Conservation (phyloP, 2,329 filamentous ascomycete species). For the Sclerotinia minor region DNA sequence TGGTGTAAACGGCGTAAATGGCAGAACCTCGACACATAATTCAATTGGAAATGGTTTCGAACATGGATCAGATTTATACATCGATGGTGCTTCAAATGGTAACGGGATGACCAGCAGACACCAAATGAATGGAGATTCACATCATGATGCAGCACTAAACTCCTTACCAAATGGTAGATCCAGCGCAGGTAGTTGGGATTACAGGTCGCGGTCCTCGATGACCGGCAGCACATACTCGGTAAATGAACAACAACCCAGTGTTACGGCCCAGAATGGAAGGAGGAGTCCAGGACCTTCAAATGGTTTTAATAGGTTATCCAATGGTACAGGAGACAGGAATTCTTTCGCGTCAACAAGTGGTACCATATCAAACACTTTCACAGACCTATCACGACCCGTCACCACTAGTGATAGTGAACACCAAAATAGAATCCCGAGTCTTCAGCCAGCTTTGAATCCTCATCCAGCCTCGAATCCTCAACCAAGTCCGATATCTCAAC, state of each 20-base stretch:
- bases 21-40: conserved; percentile 35
- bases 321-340: conserved; percentile 35
- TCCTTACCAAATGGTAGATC: conserved; percentile 58
- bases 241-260: conserved; percentile 37
- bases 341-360: conserved; percentile 39
- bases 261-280: conserved; percentile 37
- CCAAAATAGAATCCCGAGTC: conserved; percentile 31
- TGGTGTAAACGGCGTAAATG: conserved; percentile 35
- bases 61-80: conserved; percentile 41
- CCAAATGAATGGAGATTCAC: conserved; percentile 38
- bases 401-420: conserved; percentile 35
- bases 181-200: conserved; percentile 46
- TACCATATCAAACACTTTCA: conserved; percentile 28
- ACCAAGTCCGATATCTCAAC: conserved; percentile 34
- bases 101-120: conserved; percentile 27
- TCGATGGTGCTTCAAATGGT: conserved; percentile 30
- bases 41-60: conserved; percentile 42
- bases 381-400: conserved; percentile 28
- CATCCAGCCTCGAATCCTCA: conserved; percentile 34
- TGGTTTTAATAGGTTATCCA: conserved; percentile 32
- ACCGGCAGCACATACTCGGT: conserved; percentile 40
- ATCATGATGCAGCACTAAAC: conserved; percentile 55
- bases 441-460: conserved; percentile 34
- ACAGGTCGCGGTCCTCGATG: conserved; percentile 36
- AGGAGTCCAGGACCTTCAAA: conserved; percentile 38